A percentile compares a stretch with the other conserved stretches of the same genome.
phyloP scores from a whole-genome alignment of 805 yeast species.

The Candida tibetensis region DNA sequence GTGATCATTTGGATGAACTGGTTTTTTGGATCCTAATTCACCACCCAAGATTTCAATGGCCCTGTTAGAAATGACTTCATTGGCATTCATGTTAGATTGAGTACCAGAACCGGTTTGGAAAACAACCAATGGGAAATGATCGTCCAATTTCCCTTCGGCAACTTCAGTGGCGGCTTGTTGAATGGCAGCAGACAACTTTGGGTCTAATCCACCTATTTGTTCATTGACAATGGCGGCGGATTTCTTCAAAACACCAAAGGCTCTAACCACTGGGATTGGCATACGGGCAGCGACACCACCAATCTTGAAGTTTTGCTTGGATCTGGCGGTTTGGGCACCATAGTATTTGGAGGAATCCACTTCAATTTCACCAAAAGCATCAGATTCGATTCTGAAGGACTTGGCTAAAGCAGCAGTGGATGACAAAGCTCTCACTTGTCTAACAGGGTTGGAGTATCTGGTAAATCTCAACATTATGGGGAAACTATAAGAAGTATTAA shows the following conservation, averaged over 20 bases:
- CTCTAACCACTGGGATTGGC: constrained; percentile 87
- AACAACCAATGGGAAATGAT: constrained; percentile 96
- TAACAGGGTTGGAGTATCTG: constrained; percentile 12
- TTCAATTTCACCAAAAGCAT: constrained; percentile 95
- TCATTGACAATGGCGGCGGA: constrained; percentile 92
- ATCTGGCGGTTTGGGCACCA: constrained; percentile 98
- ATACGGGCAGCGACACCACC: constrained; percentile 89
- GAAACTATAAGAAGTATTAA: no score
- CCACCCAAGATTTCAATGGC: constrained; percentile 97
- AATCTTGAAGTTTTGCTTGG: constrained; percentile 89
- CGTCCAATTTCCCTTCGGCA: constrained; percentile 82
- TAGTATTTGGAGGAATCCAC: constrained; percentile 86
- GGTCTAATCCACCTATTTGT: constrained; percentile 75
- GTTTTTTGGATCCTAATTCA: constrained; percentile 82
- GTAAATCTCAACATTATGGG: constrained; percentile 27
- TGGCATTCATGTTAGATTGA: constrained; percentile 98
- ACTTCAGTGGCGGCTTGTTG: constrained; percentile 95
- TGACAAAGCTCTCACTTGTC: constrained; percentile 28
- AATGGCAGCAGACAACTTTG: constrained; percentile 79
- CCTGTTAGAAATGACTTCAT: constrained; percentile 97
- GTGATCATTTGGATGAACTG: constrained; percentile 98
- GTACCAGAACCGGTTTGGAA: constrained; percentile 99
- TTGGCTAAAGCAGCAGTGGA: constrained; percentile 16
- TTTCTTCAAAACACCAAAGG: constrained; percentile 92
- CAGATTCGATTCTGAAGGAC: constrained; percentile 72